Conservation (phyloP, 805 yeast species). For the Candida ficus region DNA sequence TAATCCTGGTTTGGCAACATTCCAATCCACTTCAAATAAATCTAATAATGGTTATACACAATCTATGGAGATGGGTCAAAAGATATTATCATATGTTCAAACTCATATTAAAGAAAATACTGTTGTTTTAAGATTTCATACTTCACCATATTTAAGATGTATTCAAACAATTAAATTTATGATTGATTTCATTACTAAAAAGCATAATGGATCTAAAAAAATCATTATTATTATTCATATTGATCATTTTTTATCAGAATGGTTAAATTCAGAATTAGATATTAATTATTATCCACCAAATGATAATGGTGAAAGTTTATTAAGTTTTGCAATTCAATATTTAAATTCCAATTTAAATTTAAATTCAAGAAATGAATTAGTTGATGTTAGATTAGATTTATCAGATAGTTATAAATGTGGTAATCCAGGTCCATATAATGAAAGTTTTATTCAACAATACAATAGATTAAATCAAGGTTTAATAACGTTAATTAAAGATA, state of each 20-base stretch:
- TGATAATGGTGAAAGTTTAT: conserved; percentile 38
- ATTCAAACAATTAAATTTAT: conserved; percentile 32
- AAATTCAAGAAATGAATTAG: conserved; percentile 12
- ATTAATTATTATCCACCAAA: conserved; percentile 38
- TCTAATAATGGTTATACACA: conserved; percentile 26
- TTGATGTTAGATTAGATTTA: conserved; percentile 29
- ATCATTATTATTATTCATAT: conserved; percentile 27
- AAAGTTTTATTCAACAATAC: conserved; percentile 32
- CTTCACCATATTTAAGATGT: conserved; percentile 41
- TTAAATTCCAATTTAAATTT: conserved; percentile 25
- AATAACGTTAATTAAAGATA: conserved; percentile 28
- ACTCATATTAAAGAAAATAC: conserved; percentile 13
- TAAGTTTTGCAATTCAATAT: conserved; percentile 35
- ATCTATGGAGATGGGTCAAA: conserved; percentile 21
- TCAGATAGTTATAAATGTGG: conserved; percentile 32
- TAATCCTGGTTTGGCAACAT: conserved; percentile 25
- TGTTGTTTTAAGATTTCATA: conserved; percentile 26
- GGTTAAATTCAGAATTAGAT: conserved; percentile 38
- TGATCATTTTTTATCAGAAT: conserved; percentile 38
- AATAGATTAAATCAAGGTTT: conserved; percentile 31
- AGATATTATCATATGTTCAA: conserved; percentile 18
- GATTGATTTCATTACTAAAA: conserved; percentile 19
- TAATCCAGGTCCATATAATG: conserved; percentile 40
- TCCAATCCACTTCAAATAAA: conserved; percentile 21
- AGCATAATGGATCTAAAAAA: conserved; percentile 9